Base-by-base conservation (phyloP, 768 basidiomycete genomes). In the Trametes coccinea region DNA sequence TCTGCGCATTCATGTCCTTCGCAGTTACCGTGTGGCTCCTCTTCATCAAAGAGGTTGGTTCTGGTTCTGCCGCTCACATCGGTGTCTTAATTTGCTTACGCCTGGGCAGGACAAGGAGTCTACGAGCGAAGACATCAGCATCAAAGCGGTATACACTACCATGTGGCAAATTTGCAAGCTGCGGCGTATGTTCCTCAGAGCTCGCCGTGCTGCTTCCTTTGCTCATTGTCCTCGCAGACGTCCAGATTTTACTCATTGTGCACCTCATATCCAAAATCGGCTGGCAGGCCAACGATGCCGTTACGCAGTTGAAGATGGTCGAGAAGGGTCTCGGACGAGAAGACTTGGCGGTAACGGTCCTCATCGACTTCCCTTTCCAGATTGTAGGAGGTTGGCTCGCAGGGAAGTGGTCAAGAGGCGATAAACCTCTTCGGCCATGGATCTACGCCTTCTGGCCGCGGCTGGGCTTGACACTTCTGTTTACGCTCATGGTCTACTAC, bases 331-430 rank as follows among this genome's bases (percentile, higher is more conserved):
- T 99, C 56, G 90, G 87, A 60, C 89, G 95, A 43, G 97, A 98
- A 78, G 97, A 99, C 68, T 82, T 98, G 41, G 95, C 97, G n/a
- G 80, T 95, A 14, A 90, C 93, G 3, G 95, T 96, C 46, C 84
- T 98, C 41, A 89, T 98, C 65, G 97, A 99, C 74, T 98, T 98
- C 67, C 97, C 97, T 2, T 96, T 97, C 77, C 95, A 98, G 78
- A 93, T 99, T 53, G 71, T 91, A 59, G 95, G 93, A 22, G 96
- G 96, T 5, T 98, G 92, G 89, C 78, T 96, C 29, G 93, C 95
- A 1, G 96, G 93, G 3, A 87, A 86, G 66, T 98, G 94, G 93
- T 89, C 93, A 5, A 80, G 83, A 56, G 93, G 93, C 13, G 87
- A 89, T 50, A 82, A 79, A 57, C 89, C 92, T 40, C 79, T 95